phyloP scores from a whole-genome alignment of 352 stramenopile species.

The Globisporangium cylindrosporum region DNA sequence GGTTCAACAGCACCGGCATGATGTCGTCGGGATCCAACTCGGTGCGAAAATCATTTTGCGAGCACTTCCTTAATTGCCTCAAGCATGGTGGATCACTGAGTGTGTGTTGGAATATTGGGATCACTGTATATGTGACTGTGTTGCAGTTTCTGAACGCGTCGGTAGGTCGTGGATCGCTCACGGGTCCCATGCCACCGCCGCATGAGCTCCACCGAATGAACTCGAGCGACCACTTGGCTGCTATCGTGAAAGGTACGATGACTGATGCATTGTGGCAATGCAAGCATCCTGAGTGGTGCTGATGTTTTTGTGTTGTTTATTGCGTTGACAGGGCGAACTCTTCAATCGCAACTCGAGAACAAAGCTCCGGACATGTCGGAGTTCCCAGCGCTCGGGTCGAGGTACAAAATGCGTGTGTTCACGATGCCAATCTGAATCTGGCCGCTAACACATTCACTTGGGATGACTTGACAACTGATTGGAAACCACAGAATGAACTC shows the following conservation, averaged over 20 bases:
- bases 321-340: slow-evolving; percentile 39
- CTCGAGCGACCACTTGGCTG: slow-evolving; percentile 33
- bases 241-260: slow-evolving; percentile 30
- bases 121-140: not conserved
- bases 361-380: slow-evolving; percentile 84
- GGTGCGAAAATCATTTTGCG: slow-evolving; percentile 26
- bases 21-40: slow-evolving; percentile 36
- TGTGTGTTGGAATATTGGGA: not conserved
- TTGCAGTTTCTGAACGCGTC: slow-evolving; percentile 55
- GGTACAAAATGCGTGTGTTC: slow-evolving; percentile 23
- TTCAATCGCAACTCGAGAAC: slow-evolving; percentile 51
- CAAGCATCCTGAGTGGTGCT: not conserved
- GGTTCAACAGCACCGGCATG: slow-evolving; percentile 45
- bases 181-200: slow-evolving; percentile 24
- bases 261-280: not conserved
- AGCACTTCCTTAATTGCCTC: not conserved
- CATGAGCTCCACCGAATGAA: slow-evolving; percentile 68
- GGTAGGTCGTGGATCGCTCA: slow-evolving; percentile 28
- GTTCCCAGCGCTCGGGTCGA: slow-evolving; percentile 68
- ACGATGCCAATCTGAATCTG: not conserved
- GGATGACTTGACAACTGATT: not conserved
- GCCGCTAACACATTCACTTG: not conserved
- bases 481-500: slow-evolving; percentile 46
- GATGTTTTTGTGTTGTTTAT: not conserved
- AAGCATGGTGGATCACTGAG: not conserved